Conservation (phyloP, 2,329 filamentous ascomycete species). For the Trichoderma citrinoviride region DNA sequence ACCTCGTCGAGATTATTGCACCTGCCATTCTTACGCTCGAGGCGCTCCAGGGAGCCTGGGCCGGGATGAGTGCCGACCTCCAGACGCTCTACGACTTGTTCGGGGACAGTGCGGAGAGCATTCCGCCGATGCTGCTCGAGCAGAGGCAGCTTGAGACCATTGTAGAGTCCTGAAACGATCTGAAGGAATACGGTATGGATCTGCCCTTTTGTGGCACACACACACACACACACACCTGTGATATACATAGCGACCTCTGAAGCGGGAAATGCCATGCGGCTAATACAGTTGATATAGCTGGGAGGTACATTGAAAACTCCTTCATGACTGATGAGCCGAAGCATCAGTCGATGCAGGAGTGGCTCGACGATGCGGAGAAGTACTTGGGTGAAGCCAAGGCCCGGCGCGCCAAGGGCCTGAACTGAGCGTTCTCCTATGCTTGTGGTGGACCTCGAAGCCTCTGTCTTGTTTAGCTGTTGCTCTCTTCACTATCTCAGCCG, state of each 20-base stretch:
- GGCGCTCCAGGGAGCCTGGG: background rate
- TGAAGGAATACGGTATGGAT: background rate
- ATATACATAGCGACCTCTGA: background rate
- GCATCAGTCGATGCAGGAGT: background rate
- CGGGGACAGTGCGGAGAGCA: background rate
- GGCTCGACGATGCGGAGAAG: too few relatives aligned
- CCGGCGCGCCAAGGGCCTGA: too few relatives aligned
- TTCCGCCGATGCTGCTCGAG: background rate
- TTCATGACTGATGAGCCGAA: background rate
- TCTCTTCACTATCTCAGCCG: too few relatives aligned
- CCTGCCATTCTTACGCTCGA: background rate
- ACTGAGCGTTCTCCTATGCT: too few relatives aligned
- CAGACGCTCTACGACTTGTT: background rate
- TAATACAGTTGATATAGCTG: background rate
- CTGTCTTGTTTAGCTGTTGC: too few relatives aligned
- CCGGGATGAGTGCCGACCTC: background rate
- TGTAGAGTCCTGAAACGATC: background rate
- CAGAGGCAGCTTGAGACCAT: background rate
- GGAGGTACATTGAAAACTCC: background rate
- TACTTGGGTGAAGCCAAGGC: too few relatives aligned
- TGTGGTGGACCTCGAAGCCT: too few relatives aligned
- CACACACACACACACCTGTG: background rate
- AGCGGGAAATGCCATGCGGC: background rate
- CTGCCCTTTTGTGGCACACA: background rate
- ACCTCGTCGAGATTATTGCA: background rate